phyloP scores from a whole-genome alignment of 2,329 filamentous ascomycete genomes.

The Cercospora beticola region DNA sequence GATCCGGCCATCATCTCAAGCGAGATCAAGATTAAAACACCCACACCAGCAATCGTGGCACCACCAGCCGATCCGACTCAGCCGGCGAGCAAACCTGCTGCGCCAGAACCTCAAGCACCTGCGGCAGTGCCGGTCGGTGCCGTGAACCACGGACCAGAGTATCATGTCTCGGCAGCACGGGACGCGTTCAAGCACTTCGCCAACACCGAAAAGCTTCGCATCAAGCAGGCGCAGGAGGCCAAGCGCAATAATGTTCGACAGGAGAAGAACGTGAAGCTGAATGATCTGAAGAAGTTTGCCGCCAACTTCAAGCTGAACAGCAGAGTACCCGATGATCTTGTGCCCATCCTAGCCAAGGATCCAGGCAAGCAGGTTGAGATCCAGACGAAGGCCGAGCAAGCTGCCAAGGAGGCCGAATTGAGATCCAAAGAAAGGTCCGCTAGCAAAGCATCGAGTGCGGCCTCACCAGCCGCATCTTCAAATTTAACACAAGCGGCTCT shows the following conservation, averaged over 20 bases:
- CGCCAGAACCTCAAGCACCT: slow-evolving; percentile 8
- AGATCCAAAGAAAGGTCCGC: slow-evolving; percentile 45
- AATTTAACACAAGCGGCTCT: slow-evolving; percentile 13
- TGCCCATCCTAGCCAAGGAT: slow-evolving; percentile 94
- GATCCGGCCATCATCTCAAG: slow-evolving; percentile 90
- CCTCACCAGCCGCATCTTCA: slow-evolving; percentile 26
- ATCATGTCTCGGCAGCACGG: slow-evolving; percentile 61
- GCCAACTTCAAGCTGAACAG: slow-evolving; percentile 91
- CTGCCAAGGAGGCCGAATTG: slow-evolving; percentile 60
- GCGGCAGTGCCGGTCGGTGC: slow-evolving; percentile 54
- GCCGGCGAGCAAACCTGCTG: slow-evolving; percentile 33
- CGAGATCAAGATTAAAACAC: slow-evolving; percentile 59
- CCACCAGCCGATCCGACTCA: slow-evolving; percentile 1
- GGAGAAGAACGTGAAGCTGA: slow-evolving; percentile 90
- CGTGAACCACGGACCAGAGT: slow-evolving; percentile 42
- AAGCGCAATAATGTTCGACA: slow-evolving; percentile 57
- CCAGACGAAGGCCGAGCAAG: slow-evolving; percentile 78
- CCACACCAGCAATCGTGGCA: slow-evolving; percentile 10
- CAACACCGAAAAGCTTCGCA: slow-evolving; percentile 59
- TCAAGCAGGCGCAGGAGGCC: slow-evolving; percentile 56
- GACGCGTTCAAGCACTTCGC: slow-evolving; percentile 66
- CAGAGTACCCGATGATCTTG: slow-evolving; percentile 84
- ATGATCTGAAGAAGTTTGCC: slow-evolving; percentile 93
- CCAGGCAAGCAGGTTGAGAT: slow-evolving; percentile 92
- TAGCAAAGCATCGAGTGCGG: slow-evolving; percentile 24